These are phyloP conservation scores for Cytospora schulzeri DNA, from an alignment of 2,329 filamentous ascomycete genomes.

Conservation along the genomic window DNA sequence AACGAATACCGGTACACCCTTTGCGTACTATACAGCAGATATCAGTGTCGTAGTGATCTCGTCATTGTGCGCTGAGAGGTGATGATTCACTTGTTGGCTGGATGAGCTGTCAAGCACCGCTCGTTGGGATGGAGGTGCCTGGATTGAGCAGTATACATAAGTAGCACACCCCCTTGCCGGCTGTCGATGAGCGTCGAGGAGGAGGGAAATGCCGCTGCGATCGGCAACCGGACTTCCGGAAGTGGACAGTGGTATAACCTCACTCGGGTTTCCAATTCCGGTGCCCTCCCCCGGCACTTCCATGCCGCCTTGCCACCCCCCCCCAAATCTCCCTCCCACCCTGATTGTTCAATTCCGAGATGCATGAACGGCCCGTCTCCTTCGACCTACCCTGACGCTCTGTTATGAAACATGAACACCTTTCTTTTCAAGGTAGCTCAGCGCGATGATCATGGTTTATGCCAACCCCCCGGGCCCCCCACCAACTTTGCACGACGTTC, in stretches of 20 bases:
- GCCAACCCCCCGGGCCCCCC: background rate
- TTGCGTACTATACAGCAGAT: background rate
- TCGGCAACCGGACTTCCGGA: constrained; percentile 11
- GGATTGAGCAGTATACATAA: background rate
- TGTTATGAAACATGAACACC: background rate
- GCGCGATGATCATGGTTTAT: background rate
- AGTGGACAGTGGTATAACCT: constrained; percentile 15
- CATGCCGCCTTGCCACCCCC: background rate
- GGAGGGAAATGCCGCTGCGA: background rate
- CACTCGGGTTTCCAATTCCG: constrained; percentile 10
- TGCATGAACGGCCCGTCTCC: constrained; percentile 4
- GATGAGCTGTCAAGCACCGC: background rate
- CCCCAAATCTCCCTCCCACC: background rate
- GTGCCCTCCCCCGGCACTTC: constrained; percentile 4
- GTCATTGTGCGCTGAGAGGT: background rate
- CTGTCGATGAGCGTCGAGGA: background rate
- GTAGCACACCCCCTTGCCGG: background rate
- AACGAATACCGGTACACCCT: background rate
- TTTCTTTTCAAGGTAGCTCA: constrained; percentile 2
- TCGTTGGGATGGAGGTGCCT: background rate
- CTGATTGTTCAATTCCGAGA: constrained; percentile 3
- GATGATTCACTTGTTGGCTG: background rate
- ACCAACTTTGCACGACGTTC: background rate
- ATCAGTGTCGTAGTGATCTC: background rate
- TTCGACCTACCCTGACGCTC: background rate